Conservation (phyloP, 1,284 basidiomycete genomes). For the Trichosporon faecale region DNA sequence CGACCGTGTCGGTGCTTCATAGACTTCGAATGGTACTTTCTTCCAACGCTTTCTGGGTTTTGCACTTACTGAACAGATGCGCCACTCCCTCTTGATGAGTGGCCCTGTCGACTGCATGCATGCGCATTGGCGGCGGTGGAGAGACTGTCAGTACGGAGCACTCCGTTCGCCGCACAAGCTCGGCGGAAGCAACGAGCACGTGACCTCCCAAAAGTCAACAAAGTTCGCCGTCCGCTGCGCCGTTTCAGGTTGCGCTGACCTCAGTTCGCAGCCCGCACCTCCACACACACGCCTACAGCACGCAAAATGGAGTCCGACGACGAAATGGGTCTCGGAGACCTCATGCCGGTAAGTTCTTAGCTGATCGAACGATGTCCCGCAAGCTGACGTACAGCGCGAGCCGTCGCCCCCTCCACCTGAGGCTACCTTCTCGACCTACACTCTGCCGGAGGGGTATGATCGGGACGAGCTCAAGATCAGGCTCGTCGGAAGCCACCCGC, state of each 20-base stretch:
- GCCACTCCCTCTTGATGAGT: too few relatives aligned
- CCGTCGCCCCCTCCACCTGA: slow-evolving; percentile 38
- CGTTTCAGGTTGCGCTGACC: too few relatives aligned
- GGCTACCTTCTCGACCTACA: slow-evolving; percentile 48
- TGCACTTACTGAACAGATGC: too few relatives aligned
- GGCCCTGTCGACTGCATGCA: too few relatives aligned
- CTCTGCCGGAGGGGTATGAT: slow-evolving; percentile 28
- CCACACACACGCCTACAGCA: neutral
- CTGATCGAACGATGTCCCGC: slow-evolving; percentile 22
- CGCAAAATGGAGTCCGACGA: slow-evolving; percentile 32
- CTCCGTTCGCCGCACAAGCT: too few relatives aligned
- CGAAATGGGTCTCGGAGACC: slow-evolving; percentile 47
- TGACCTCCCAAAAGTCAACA: slow-evolving; percentile 10
- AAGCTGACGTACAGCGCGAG: slow-evolving; percentile 29
- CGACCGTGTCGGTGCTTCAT: too few relatives aligned
- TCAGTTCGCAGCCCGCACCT: neutral
- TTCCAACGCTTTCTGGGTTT: too few relatives aligned
- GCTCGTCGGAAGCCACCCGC: slow-evolving; percentile 79
- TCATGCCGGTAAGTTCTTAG: slow-evolving; percentile 48
- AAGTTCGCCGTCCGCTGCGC: neutral
- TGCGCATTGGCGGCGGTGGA: too few relatives aligned
- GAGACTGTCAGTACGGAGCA: too few relatives aligned
- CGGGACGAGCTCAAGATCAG: slow-evolving; percentile 60
- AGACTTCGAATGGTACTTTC: too few relatives aligned
- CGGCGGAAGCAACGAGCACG: neutral